A percentile compares a stretch with the other conserved stretches of the same genome.
Evolutionary conservation across 2,329 filamentous ascomycete species (phyloP).

Genomic region (Thermothelomyces thermophilus): DNA sequence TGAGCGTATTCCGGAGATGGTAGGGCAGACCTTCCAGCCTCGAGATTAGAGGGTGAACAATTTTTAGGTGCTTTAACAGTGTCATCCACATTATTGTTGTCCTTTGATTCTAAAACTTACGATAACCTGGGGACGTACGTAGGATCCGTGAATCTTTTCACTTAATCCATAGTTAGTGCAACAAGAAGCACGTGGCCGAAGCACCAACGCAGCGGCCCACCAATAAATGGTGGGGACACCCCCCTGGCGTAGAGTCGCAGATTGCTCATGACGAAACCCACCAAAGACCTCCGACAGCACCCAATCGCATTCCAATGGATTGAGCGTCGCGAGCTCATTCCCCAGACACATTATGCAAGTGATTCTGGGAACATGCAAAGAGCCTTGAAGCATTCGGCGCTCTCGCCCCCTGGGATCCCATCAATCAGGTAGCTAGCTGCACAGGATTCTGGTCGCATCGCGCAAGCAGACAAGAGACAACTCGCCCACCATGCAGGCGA

Average conservation of each 20-base stretch:
- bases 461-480: background rate
- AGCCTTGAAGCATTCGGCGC: constrained; percentile 15
- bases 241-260: background rate
- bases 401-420: constrained; percentile 2
- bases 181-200: constrained; percentile 1
- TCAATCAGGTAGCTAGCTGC: background rate
- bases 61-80: no score
- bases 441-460: background rate
- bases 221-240: background rate
- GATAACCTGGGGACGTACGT: no score
- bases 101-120: no score
- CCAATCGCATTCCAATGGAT: background rate
- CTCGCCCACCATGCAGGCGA: constrained; percentile 22
- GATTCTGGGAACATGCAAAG: constrained; percentile 11
- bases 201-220: background rate
- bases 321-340: constrained; percentile 3
- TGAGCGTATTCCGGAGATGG: no score
- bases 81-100: no score
- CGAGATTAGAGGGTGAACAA: no score
- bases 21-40: no score
- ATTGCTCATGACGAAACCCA: constrained; percentile 14
- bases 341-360: background rate
- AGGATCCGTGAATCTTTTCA: no score
- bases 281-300: constrained; percentile 1
- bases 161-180: no score